Evolutionary conservation across 2,329 filamentous ascomycete genomes (phyloP), one percentile per base, ranked within the genome.

Genomic region (Pseudocercospora vitis): DNA sequence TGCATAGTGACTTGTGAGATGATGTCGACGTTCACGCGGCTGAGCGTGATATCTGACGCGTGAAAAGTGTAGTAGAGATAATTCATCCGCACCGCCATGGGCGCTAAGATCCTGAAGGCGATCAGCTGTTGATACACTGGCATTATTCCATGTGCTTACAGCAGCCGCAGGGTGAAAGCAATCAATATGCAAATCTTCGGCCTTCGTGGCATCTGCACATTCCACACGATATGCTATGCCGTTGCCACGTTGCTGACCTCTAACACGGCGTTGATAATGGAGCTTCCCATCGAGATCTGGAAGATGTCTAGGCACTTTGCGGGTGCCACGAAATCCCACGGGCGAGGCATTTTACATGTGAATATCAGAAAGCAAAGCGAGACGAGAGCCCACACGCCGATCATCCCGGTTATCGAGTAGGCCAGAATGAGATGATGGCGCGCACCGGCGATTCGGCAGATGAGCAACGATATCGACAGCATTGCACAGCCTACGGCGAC

Each of bases 1-100:
- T 69, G 63, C 32, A 66, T 55, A 3, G 59, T 58, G 9, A 68
- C 46, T 26, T 65, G 55, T 1, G 59, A 59, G 40, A 64, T 45
- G 42, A 68, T 56, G n/a, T 50, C 53, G 14, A 58, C 26, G 12
- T 52, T 51, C n/a, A 63, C 53, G 7, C 60, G 58, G 11, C 35
- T 28, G 16, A 56, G 48, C 9, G 52, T 59, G 46, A 53, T 44
- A 37, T 68, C 60, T 21, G 45, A n/a, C 14, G 42, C 12, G n/a
- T 48, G 33, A 16, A 61, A 18, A 3, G 59, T 50, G 7, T 29
- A 33, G 40, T 54, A 47, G 21, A 59, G 47, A 40, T 57, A 64
- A 21, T 45, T 40, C 12, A 64, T 50, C 2, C 61, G 61, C 2
- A 57, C 37, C 12, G 60, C 23, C 14, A 51, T 42, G 2, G 64